Evolutionary conservation across 75 land plant genomes (phyloP), one percentile per base, ranked within the genome.

Genomic region (Cupressus sempervirens): DNA sequence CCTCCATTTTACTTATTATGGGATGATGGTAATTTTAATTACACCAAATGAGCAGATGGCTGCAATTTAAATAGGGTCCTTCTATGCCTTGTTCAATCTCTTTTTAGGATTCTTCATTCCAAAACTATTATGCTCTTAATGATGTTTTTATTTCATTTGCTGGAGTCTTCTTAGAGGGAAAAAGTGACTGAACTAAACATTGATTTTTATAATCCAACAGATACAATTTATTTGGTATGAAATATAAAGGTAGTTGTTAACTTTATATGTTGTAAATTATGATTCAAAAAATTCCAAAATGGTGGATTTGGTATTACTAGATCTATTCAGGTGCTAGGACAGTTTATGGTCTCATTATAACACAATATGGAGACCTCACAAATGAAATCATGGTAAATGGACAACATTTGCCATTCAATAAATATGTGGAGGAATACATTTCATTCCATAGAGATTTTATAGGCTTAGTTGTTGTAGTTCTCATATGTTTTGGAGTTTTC

Each of bases 91-190:
- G 14, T 91, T 88, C 85, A 91, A 90, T 82, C 92, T 91, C 46
- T 90, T 91, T 88, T 90, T 89, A 3, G 93, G 93, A 23, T 91
- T 91, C 86, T 85, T 91, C 87, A 88, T 91, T 73, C 89, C 91
- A 54, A 90, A 88, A 77, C 84, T 89, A 20, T 91, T 91, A 90
- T 86, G 91, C 73, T 14, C n/a, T n/a, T 56, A 18, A 56, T 56
- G 23, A 15, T 18, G 18, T 56, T 14, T 56, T 16, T 18, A 56
- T 56, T 56, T 56, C 62, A 16, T 56, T 56, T 16, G 23, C 4
- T 18, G 20, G 2, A 54, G 16, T 54, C 58, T 54, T 56, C 18
- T 56, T 56, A 56, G 62, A 56, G 26, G 62, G 23, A 56, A 46
- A n/a, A 56, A 56, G 23, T 56, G 26, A 56, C 4, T 56, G 62